Percentiles rank a stretch among this genome's conserved stretches.
Conservation (phyloP, 1,284 basidiomycete genomes). For the Sanguinoderma infundibulare region DNA sequence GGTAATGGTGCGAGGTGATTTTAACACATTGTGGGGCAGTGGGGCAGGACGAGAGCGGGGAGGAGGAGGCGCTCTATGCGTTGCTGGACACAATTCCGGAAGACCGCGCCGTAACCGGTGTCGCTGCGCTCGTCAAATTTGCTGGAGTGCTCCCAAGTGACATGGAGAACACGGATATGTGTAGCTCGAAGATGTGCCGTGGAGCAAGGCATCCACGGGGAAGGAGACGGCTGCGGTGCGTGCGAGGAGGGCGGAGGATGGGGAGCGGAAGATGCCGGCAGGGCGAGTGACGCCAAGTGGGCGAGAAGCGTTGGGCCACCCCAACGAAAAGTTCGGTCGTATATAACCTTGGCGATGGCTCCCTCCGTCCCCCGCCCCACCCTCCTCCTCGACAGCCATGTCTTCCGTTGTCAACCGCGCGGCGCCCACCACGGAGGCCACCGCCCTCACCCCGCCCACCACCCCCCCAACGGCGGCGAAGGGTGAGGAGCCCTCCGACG, state of each 20-base stretch:
- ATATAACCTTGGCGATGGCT: conserved; percentile 26
- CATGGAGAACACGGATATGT: neutral
- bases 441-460: conserved; percentile 32
- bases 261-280: conserved; percentile 19
- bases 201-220: no score
- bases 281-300: conserved; percentile 17
- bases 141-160: neutral
- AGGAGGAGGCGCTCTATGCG: conserved; percentile 9
- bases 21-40: no score
- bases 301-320: conserved; percentile 19
- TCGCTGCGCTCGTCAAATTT: neutral
- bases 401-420: conserved; percentile 33
- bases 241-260: no score
- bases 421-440: conserved; percentile 32
- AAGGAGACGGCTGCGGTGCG: neutral
- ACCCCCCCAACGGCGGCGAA: conserved; percentile 30
- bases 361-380: conserved; percentile 15
- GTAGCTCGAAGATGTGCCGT: no score
- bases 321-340: conserved; percentile 29
- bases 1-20: neutral
- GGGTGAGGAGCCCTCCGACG: conserved; percentile 58
- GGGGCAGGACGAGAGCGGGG: neutral
- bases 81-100: conserved; percentile 14
- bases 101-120: conserved; percentile 5
- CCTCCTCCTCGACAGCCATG: conserved; percentile 27